Conservation (phyloP, 2,329 filamentous ascomycete genomes). For the Trichothecium roseum region DNA sequence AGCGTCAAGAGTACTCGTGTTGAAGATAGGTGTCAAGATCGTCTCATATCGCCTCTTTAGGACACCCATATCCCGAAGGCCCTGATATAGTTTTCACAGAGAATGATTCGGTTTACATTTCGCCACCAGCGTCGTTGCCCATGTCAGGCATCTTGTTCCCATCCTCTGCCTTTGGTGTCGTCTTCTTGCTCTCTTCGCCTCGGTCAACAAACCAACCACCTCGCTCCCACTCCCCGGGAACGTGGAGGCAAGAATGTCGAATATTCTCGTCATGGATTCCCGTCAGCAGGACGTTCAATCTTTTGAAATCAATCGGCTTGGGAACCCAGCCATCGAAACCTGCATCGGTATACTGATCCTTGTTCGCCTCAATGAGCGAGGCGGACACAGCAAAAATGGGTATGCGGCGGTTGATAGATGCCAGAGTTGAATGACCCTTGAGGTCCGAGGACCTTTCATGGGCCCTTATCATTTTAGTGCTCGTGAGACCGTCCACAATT, state of each 20-base stretch:
- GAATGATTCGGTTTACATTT: no score
- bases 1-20: no score
- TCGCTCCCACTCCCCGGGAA: constrained; percentile 66
- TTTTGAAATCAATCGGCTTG: constrained; percentile 75
- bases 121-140: constrained; percentile 1
- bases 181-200: constrained; percentile 7
- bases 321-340: constrained; percentile 89
- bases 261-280: constrained; percentile 55
- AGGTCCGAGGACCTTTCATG: constrained; percentile 47
- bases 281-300: constrained; percentile 56
- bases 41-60: no score
- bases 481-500: constrained; percentile 74
- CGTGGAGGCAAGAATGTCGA: constrained; percentile 55
- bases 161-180: constrained; percentile 16
- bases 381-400: constrained; percentile 85
- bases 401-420: constrained; percentile 51
- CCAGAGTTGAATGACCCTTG: constrained; percentile 45
- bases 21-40: no score
- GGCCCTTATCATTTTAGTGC: constrained; percentile 73
- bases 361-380: constrained; percentile 62
- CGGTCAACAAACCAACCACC: constrained; percentile 64
- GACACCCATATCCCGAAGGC: neutral
- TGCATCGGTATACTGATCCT: constrained; percentile 58
- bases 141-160: constrained; percentile 3
- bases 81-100: neutral